Percentiles rank a stretch among this genome's conserved stretches.
Evolutionary conservation across 495 filamentous ascomycete species (phyloP).

Genomic region (Aspergillus heteromorphus): DNA sequence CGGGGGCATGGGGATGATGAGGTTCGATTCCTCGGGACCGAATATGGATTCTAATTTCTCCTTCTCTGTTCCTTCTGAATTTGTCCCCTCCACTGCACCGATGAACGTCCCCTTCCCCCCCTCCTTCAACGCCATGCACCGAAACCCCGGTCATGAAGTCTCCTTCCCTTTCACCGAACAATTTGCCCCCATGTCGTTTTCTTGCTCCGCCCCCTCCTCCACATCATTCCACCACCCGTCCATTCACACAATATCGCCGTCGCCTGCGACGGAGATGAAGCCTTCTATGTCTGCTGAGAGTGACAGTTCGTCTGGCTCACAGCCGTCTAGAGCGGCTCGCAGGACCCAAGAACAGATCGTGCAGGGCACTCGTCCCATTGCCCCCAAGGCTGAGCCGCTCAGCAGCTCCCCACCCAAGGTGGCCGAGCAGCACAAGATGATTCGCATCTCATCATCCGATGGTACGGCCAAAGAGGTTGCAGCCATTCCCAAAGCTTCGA

Average conservation of each 20-base stretch:
- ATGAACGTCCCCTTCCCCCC: slow-evolving; percentile 26
- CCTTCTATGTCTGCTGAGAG: slow-evolving; percentile 31
- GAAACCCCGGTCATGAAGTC: slow-evolving; percentile 23
- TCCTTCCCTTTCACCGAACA: slow-evolving; percentile 27
- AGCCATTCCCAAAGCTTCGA: slow-evolving; percentile 63
- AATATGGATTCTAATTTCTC: slow-evolving; percentile 29
- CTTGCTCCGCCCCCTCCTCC: slow-evolving; percentile 31
- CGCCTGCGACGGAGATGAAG: slow-evolving; percentile 30
- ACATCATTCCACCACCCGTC: slow-evolving; percentile 20
- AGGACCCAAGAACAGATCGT: slow-evolving; percentile 41
- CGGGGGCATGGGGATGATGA: slow-evolving; percentile 40
- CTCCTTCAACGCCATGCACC: slow-evolving; percentile 19
- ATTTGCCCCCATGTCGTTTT: slow-evolving; percentile 22
- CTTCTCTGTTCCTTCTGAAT: slow-evolving; percentile 30
- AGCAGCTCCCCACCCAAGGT: slow-evolving; percentile 23
- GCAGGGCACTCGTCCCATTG: slow-evolving; percentile 40
- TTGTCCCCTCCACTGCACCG: slow-evolving; percentile 27
- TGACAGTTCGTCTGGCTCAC: slow-evolving; percentile 22
- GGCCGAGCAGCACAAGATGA: slow-evolving; percentile 42
- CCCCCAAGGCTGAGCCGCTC: slow-evolving; percentile 36
- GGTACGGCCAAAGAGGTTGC: slow-evolving; percentile 56
- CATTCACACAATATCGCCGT: slow-evolving; percentile 13
- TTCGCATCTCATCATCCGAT: slow-evolving; percentile 51
- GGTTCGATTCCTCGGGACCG: slow-evolving; percentile 35
- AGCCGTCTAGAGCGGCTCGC: slow-evolving; percentile 34